phyloP scores from a whole-genome alignment of 129 eudicot species.

The Artemisia argyi region DNA sequence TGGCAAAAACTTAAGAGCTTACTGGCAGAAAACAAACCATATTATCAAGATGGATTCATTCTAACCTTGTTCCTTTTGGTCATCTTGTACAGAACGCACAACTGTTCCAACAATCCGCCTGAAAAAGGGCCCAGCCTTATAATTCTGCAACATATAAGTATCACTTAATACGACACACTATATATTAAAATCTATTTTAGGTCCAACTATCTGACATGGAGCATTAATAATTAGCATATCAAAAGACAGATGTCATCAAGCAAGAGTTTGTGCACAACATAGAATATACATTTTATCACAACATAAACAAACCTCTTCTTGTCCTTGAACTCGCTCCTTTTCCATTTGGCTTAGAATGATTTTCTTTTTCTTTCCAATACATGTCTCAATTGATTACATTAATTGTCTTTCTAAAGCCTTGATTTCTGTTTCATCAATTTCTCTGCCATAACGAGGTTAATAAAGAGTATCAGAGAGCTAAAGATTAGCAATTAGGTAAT shows the following conservation, averaged over 20 bases:
- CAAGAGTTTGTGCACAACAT: constrained; percentile 17
- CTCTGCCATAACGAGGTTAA: constrained; percentile 50
- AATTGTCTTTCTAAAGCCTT: constrained; percentile 91
- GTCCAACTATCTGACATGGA: constrained; percentile 6
- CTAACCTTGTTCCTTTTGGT: constrained; percentile 94
- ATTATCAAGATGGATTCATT: neutral
- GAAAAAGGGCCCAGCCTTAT: constrained; percentile 74
- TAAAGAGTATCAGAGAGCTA: constrained; percentile 25
- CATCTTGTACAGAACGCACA: constrained; percentile 97
- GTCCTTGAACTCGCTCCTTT: constrained; percentile 84
- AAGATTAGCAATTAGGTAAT: neutral
- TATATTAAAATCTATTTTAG: neutral
- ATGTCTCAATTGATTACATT: constrained; percentile 96
- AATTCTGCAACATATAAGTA: constrained; percentile 51
- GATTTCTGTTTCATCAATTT: constrained; percentile 95
- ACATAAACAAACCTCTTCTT: constrained; percentile 66
- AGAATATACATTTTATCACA: neutral
- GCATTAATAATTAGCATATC: neutral
- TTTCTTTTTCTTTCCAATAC: constrained; percentile 88
- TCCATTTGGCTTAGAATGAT: constrained; percentile 80
- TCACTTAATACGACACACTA: constrained; percentile 7
- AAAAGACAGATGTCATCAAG: constrained; percentile 6
- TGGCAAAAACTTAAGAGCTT: neutral
- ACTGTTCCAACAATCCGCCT: constrained; percentile 94
- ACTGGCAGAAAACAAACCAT: neutral